phyloP scores from a whole-genome alignment of 2,329 filamentous ascomycete species.

The Neurospora crassa region DNA sequence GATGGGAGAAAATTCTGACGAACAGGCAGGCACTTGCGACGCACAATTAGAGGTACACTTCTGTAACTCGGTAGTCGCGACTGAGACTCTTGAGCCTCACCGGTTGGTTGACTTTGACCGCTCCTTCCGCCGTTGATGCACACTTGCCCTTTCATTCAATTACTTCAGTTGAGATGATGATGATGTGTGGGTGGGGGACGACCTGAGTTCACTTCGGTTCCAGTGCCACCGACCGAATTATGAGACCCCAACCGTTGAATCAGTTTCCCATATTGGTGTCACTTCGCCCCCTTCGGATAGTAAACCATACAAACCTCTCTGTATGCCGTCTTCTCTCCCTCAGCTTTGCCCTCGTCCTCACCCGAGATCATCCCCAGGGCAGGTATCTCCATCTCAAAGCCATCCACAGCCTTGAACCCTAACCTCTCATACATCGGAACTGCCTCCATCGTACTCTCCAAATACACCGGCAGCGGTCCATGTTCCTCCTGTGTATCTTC shows the following conservation, averaged over 20 bases:
- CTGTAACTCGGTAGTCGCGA: neutral
- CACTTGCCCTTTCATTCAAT: neutral
- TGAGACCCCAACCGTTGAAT: neutral
- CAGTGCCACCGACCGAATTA: neutral
- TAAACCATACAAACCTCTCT: constrained; percentile 24
- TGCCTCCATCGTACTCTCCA: constrained; percentile 30
- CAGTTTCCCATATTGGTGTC: neutral
- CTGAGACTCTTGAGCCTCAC: neutral
- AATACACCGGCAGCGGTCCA: constrained; percentile 23
- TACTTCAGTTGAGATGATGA: neutral
- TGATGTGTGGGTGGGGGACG: neutral
- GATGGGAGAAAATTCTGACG: neutral
- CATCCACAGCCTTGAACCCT: constrained; percentile 24
- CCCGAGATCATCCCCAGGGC: neutral
- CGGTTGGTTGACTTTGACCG: neutral
- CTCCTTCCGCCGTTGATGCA: neutral
- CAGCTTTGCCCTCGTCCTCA: constrained; percentile 2
- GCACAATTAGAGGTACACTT: too few relatives aligned
- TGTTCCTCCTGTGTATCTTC: constrained; percentile 22
- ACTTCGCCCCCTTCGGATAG: constrained; percentile 3
- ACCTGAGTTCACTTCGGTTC: neutral
- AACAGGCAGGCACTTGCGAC: neutral
- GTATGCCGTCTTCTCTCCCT: constrained; percentile 14
- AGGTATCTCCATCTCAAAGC: constrained; percentile 28
- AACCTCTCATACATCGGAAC: constrained; percentile 28